A percentile compares a stretch with the other conserved stretches of the same genome.
Evolutionary conservation across 257 asterid species (phyloP).

Genomic region (Linaria vulgaris): DNA sequence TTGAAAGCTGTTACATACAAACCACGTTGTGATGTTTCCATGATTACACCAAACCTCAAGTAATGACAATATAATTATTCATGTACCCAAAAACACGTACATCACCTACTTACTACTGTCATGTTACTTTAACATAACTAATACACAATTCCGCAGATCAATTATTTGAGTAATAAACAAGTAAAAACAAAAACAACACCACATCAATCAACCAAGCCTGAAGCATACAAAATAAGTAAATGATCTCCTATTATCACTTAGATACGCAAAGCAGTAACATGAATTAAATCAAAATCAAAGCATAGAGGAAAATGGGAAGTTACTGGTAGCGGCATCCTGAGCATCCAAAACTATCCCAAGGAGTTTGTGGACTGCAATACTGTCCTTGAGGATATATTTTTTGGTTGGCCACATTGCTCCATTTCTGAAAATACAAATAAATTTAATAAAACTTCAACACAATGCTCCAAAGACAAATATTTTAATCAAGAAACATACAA

Average conservation of each 20-base stretch:
- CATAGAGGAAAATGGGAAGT: conserved; percentile 19
- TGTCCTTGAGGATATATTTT: conserved; percentile 66
- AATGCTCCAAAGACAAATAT: neutral
- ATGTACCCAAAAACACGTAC: no score
- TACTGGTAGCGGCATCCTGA: conserved; percentile 79
- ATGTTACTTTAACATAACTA: no score
- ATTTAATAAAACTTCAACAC: neutral
- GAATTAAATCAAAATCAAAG: conserved; percentile 6
- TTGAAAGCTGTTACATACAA: no score
- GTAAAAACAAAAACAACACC: no score
- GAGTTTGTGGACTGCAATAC: conserved; percentile 69
- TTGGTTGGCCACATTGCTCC: conserved; percentile 43
- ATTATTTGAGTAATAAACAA: no score
- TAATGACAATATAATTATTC: no score
- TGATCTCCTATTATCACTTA: neutral
- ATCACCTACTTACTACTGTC: no score
- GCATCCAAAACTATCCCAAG: conserved; percentile 51
- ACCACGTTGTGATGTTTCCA: no score
- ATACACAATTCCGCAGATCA: no score
- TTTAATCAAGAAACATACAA: conserved; percentile 42
- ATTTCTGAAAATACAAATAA: conserved; percentile 40
- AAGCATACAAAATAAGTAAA: neutral
- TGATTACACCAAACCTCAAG: no score
- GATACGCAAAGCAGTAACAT: neutral
- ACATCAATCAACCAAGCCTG: no score